phyloP scores from a whole-genome alignment of 352 stramenopile species.

The Pythium aquatile region DNA sequence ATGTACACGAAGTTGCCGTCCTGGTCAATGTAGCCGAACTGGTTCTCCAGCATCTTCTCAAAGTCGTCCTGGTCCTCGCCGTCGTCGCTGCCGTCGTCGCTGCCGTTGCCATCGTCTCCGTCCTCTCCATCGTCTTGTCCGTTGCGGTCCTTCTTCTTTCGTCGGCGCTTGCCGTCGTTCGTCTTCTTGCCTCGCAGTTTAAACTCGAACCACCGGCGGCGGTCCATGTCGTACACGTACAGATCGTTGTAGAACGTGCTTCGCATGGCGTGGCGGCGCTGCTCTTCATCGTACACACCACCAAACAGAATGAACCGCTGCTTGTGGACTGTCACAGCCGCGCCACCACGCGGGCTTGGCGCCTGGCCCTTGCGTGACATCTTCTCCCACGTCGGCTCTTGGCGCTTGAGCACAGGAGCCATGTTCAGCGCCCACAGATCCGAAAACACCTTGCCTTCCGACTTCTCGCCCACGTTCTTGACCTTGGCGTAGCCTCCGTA shows the following conservation, averaged over 20 bases:
- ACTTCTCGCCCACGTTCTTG: constrained; percentile 89
- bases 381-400: constrained; percentile 94
- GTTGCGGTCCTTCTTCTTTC: constrained; percentile 54
- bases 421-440: constrained; percentile 96
- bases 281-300: constrained; percentile 93
- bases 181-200: constrained; percentile 86
- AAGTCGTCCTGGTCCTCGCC: constrained; percentile 76
- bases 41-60: constrained; percentile 84
- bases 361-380: constrained; percentile 87
- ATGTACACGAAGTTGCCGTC: constrained; percentile 96
- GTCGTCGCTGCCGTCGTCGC: constrained; percentile 45
- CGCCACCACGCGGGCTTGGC: constrained; percentile 75
- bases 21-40: constrained; percentile 95
- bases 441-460: constrained; percentile 93
- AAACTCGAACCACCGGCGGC: constrained; percentile 94
- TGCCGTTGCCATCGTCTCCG: constrained; percentile 38
- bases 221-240: constrained; percentile 96
- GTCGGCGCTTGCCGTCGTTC: constrained; percentile 49
- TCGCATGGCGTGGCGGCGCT: constrained; percentile 75
- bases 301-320: constrained; percentile 96
- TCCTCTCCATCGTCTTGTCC: constrained; percentile 33
- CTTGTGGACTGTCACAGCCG: constrained; percentile 90
- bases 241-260: constrained; percentile 97
- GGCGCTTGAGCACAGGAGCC: constrained; percentile 84
- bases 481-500: constrained; percentile 96